Evolutionary conservation across 1,139 yeast genomes (phyloP).

Genomic region (Protomyces inouyei): DNA sequence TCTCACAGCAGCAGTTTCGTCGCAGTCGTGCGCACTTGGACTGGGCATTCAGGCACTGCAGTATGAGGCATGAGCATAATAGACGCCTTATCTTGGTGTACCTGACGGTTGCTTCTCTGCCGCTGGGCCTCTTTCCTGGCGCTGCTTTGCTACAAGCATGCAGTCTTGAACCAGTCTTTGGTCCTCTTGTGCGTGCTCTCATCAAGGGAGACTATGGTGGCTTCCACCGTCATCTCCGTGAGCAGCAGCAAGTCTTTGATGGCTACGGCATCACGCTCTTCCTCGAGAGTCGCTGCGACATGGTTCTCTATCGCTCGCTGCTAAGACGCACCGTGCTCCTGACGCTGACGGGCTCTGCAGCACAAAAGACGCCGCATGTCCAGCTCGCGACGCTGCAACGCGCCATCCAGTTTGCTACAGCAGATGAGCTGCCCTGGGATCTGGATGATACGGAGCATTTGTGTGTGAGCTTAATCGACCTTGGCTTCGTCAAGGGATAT

Average conservation of each 20-base stretch:
- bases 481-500: conserved; percentile 41
- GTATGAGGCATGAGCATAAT: conserved; percentile 35
- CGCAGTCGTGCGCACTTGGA: conserved; percentile 55
- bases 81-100: conserved; percentile 45
- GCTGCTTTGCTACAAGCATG: conserved; percentile 34
- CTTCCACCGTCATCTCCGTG: conserved; percentile 36
- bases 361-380: conserved; percentile 33
- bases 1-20: conserved; percentile 51
- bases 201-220: conserved; percentile 36
- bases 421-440: conserved; percentile 30
- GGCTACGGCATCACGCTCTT: conserved; percentile 37
- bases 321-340: conserved; percentile 33
- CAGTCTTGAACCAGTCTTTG: conserved; percentile 35
- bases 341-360: conserved; percentile 12
- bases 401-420: conserved; percentile 31
- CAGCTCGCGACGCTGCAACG: conserved; percentile 32
- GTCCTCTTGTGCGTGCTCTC: conserved; percentile 37
- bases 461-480: conserved; percentile 40
- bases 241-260: conserved; percentile 34
- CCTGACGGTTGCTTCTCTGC: conserved; percentile 50
- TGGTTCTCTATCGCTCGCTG: conserved; percentile 38
- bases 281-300: conserved; percentile 35
- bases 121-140: conserved; percentile 41
- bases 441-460: conserved; percentile 39
- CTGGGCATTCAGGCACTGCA: conserved; percentile 57